These are phyloP conservation scores for Alternaria solani DNA, from an alignment of 2,329 filamentous ascomycete species.

Conservation along the genomic window DNA sequence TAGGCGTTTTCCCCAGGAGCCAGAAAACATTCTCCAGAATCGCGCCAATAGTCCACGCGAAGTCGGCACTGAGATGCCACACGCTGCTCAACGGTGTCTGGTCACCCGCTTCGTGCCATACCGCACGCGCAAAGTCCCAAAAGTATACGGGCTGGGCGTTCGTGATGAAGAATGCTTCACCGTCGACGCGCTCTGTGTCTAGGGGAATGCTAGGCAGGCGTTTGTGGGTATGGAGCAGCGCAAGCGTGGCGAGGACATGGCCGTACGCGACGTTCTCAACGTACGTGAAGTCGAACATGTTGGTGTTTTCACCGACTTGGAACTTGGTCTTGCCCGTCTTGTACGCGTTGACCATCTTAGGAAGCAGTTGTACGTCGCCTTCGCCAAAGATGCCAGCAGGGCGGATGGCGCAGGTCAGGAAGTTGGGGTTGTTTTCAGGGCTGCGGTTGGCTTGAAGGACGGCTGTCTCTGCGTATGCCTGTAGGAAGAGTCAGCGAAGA, in stretches of 20 bases:
- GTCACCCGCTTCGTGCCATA: constrained; percentile 57
- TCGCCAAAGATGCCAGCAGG: constrained; percentile 62
- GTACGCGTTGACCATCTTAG: constrained; percentile 56
- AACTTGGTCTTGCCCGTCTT: constrained; percentile 59
- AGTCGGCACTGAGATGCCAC: constrained; percentile 54
- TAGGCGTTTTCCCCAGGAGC: constrained; percentile 55
- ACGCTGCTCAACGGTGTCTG: constrained; percentile 49
- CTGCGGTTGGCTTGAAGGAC: constrained; percentile 60
- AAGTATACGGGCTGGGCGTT: constrained; percentile 61
- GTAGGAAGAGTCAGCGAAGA: constrained; percentile 18
- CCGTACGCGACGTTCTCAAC: constrained; percentile 62
- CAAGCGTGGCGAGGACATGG: constrained; percentile 60
- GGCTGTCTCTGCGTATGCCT: constrained; percentile 57
- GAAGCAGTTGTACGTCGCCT: constrained; percentile 57
- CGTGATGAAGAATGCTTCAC: constrained; percentile 62
- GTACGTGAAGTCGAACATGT: constrained; percentile 64
- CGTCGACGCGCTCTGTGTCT: constrained; percentile 57
- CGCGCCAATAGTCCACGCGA: constrained; percentile 54
- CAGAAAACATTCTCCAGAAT: constrained; percentile 58
- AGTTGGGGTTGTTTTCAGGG: constrained; percentile 42
- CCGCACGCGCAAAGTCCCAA: constrained; percentile 59
- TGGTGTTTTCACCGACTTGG: constrained; percentile 61
- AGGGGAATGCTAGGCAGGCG: constrained; percentile 51
- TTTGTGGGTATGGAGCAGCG: constrained; percentile 57
- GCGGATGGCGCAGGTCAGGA: constrained; percentile 60